phyloP scores from a whole-genome alignment of 129 eudicot species.

The Smallanthus sonchifolius region DNA sequence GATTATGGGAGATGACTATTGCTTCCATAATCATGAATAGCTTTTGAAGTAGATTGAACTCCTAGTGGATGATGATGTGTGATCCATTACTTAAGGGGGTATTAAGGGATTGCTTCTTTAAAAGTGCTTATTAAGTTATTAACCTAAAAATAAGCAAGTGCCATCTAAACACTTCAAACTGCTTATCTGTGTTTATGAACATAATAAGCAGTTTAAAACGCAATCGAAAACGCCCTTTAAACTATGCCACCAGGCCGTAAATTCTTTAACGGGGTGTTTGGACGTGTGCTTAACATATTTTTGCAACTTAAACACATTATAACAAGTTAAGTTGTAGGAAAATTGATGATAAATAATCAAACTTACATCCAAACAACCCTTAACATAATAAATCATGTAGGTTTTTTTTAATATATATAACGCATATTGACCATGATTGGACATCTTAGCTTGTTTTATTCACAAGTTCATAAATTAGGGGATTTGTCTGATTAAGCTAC shows the following conservation, averaged over 20 bases:
- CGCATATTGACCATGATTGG: background rate
- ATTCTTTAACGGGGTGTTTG: background rate
- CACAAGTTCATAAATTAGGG: background rate
- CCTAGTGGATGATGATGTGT: slow-evolving; percentile 24
- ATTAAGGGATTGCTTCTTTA: background rate
- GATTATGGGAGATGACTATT: slow-evolving; percentile 22
- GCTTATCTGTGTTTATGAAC: background rate
- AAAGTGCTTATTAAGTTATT: background rate
- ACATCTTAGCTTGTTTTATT: slow-evolving; percentile 12
- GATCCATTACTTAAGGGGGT: slow-evolving; percentile 10
- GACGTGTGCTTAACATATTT: background rate
- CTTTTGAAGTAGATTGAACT: slow-evolving; percentile 17
- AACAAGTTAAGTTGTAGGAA: background rate
- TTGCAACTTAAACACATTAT: too few species aligned
- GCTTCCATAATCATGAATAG: slow-evolving; percentile 13
- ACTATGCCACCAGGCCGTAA: background rate
- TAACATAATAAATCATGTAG: background rate
- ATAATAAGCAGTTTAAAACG: background rate
- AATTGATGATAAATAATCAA: too few species aligned
- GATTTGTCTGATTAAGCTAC: background rate
- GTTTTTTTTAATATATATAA: background rate
- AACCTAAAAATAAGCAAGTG: background rate
- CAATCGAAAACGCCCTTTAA: background rate
- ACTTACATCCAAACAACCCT: background rate
- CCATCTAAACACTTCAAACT: background rate